Evolutionary conservation across 2,329 filamentous ascomycete species (phyloP).

Genomic region (Diaporthe batatas): DNA sequence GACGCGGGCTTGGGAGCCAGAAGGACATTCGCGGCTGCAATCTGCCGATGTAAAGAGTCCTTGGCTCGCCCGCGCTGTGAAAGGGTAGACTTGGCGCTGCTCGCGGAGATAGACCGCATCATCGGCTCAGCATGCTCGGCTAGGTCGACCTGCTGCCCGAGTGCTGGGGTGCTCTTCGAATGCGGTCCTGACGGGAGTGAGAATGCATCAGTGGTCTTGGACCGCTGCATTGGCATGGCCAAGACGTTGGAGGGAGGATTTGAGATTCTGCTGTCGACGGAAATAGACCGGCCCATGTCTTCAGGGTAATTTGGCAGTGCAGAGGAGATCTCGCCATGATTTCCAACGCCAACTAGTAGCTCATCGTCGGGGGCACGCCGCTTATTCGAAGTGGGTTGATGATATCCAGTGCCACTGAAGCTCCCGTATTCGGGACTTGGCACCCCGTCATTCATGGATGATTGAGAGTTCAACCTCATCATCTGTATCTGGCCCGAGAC

Average conservation of each 20-base stretch:
- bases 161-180: conserved; percentile 28
- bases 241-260: conserved; percentile 10
- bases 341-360: conserved; percentile 42
- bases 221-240: conserved; percentile 33
- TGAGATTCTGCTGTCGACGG: conserved; percentile 44
- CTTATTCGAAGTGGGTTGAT: conserved; percentile 48
- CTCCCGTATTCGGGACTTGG: conserved; percentile 45
- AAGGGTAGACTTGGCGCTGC: conserved; percentile 55
- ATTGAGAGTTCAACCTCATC: conserved; percentile 56
- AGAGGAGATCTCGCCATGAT: conserved; percentile 42
- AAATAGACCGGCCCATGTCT: conserved; percentile 60
- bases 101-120: conserved; percentile 32
- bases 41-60: conserved; percentile 62
- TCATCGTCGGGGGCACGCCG: conserved; percentile 49
- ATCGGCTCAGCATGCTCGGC: conserved; percentile 18
- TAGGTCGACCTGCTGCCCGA: conserved; percentile 11
- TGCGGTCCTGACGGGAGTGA: conserved; percentile 12
- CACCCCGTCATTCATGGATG: conserved; percentile 47
- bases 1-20: conserved; percentile 61
- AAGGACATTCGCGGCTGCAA: conserved; percentile 50
- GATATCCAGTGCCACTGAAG: conserved; percentile 41
- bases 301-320: conserved; percentile 41
- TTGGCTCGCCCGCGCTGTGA: conserved; percentile 63
- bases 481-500: conserved; percentile 51
- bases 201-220: conserved; percentile 27